phyloP scores from a whole-genome alignment of 768 basidiomycete species.

The Dentipellis sp. region DNA sequence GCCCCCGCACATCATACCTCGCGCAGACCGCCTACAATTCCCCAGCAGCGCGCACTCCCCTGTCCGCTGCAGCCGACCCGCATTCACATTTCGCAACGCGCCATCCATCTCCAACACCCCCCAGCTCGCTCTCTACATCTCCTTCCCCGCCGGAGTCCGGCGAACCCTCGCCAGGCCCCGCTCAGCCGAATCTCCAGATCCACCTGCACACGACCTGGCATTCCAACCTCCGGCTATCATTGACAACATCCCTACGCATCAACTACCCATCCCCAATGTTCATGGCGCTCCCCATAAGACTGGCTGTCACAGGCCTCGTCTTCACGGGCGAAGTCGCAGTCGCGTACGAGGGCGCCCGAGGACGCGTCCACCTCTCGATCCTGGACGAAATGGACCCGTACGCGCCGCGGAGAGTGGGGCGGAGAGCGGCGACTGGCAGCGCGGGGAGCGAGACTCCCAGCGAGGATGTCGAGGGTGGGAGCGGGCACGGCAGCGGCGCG shows the following conservation, averaged over 20 bases:
- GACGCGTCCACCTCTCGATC: constrained; percentile 80
- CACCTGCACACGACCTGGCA: constrained; percentile 82
- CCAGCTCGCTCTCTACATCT: neutral
- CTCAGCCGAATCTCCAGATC: constrained; percentile 71
- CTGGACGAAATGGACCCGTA: constrained; percentile 85
- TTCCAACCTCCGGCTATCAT: constrained; percentile 79
- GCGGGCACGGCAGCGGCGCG: constrained; percentile 8
- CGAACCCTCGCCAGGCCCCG: constrained; percentile 4
- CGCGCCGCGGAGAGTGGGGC: constrained; percentile 45
- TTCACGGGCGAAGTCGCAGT: constrained; percentile 84
- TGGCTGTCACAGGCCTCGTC: constrained; percentile 83
- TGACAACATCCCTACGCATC: constrained; percentile 89
- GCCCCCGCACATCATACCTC: neutral
- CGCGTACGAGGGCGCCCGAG: constrained; percentile 80
- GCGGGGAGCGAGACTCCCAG: constrained; percentile 51
- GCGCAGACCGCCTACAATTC: constrained; percentile 20
- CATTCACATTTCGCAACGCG: constrained; percentile 20
- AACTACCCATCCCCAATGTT: constrained; percentile 96
- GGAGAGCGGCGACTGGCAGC: constrained; percentile 25
- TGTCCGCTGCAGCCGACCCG: constrained; percentile 27
- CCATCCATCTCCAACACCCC: neutral
- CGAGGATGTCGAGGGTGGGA: constrained; percentile 33
- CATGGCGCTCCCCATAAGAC: constrained; percentile 93
- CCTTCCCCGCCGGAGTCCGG: constrained; percentile 8
- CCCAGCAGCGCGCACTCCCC: constrained; percentile 20